Base-by-base conservation (phyloP, 495 filamentous ascomycete species). In the Haplographium delicatum region DNA sequence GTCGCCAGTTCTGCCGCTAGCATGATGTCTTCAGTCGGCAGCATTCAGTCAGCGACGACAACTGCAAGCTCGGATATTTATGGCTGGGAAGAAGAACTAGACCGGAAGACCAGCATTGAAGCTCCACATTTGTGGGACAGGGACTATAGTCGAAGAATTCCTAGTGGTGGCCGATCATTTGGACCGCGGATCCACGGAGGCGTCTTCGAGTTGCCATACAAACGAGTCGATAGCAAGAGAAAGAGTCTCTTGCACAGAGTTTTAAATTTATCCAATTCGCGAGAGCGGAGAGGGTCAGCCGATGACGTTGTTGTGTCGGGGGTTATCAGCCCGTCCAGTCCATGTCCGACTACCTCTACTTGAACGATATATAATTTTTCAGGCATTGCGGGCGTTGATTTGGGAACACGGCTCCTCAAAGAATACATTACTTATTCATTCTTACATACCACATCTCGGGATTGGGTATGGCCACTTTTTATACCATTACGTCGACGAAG, bases 191-290 rank as follows among this genome's bases (percentile, higher is more conserved):
- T 34, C 46, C 47, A 48, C 5, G 31, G 7, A 7, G 45, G 44
- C 4, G 15, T 38, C 7, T 20, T 45, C 22, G 57, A 49, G 5
- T 34, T 24, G 13, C 41, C 42, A 7, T 44, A 15, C 46, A 50
- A 53, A 30, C 33, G 63, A 15, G 45, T 56, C 4, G 62, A 65
- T n/a, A 59, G 67, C 4, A 60, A 62, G 39, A 68, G 62, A 45
- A 64, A 60, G 40, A 65, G 64, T 23, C 59, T 77, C 23, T 59
- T 77, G 6, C 62, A 75, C 26, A 61, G 72, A 18, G 72, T 77
- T 4, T 67, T 75, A 23, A 62, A 49, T 37, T 10, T 62, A 1
- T 54, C 51, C 1, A 27, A 39, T 5, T 46, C 50, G 22, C 18
- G 34, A 24, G 42, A 44, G 8, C 34, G 43, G 23, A 23, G 38